phyloP scores from a whole-genome alignment of 2,329 filamentous ascomycete genomes.

The Colletotrichum endophyticum region DNA sequence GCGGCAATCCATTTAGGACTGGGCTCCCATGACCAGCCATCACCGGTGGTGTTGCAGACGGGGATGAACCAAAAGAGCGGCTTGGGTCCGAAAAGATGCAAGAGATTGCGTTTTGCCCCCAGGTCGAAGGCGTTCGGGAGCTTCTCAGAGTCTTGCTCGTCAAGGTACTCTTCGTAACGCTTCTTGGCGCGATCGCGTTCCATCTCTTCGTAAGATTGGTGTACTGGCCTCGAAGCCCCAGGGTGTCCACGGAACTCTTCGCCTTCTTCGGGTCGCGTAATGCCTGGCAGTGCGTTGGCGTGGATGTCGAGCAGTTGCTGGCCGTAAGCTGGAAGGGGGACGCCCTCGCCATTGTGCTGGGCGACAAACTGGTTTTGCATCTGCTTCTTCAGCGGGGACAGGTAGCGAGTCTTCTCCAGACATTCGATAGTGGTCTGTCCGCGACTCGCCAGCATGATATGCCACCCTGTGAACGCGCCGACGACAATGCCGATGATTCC shows the following conservation, averaged over 20 bases:
- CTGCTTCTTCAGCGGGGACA: constrained; percentile 76
- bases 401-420: constrained; percentile 92
- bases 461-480: constrained; percentile 89
- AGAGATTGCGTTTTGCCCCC: constrained; percentile 79
- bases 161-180: constrained; percentile 76
- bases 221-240: constrained; percentile 42
- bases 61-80: constrained; percentile 80
- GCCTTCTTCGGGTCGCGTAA: constrained; percentile 83
- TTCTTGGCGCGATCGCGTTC: constrained; percentile 59
- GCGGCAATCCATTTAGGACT: constrained; percentile 79
- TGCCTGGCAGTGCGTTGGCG: constrained; percentile 79
- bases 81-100: constrained; percentile 79
- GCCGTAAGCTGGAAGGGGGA: constrained; percentile 63
- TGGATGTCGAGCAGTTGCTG: constrained; percentile 83
- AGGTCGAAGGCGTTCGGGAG: constrained; percentile 94
- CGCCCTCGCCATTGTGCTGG: constrained; percentile 55
- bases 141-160: constrained; percentile 86
- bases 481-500: constrained; percentile 93
- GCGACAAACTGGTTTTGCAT: constrained; percentile 69
- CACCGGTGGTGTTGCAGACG: constrained; percentile 82
- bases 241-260: constrained; percentile 56
- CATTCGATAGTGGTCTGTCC: constrained; percentile 96
- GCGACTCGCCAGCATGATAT: constrained; percentile 78
- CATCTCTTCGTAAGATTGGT: constrained; percentile 59
- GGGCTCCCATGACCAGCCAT: constrained; percentile 95